Base-by-base conservation (phyloP, 2,329 filamentous ascomycete genomes). In the Dothidotthia symphoricarpi region DNA sequence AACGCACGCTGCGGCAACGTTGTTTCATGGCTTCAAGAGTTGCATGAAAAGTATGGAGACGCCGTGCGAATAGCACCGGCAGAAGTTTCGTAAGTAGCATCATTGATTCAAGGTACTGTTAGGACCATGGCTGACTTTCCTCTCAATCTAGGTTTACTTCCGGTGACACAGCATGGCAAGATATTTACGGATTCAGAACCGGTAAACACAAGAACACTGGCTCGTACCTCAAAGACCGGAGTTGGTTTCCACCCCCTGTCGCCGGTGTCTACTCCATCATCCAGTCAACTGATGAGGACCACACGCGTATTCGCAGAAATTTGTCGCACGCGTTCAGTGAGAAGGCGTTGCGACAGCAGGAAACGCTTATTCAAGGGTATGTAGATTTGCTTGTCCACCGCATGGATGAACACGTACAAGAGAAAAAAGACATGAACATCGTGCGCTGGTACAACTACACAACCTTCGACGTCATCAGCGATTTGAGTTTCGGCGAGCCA, bases 271-370 rank as follows among this genome's bases (percentile, higher is more conserved):
- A 46, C 12, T 57, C 53, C 9, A 52, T 69, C 34, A 37, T 67
- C 27, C 41, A 37, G 6, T 31, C 57, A 1, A 37, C 55, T 15
- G 60, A 69, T 14, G 52, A 43, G 3, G 44, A 49, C 11, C 68
- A 72, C 33, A 41, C 59, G 1, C 55, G 67, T 3, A 51, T 66
- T 34, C 58, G 67, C 2, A 58, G 60, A n/a, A 64, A 61, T n/a
- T 26, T 72, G 2, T 55, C 66, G 0, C 62, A 69, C 30, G 66
- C 69, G 3, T 73, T 74, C 43, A 66, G 61, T 16, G 69, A 71
- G 28, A 66, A 66, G 33, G 69, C 68, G 1, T 45, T 74, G 14
- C 55, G 57, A 3, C 55, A 64, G 13, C 71, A 74, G 42, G 68
- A 72, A 42, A 36, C 49, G 3, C 47, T 72, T 0, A 48, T 73